These are phyloP conservation scores for Hyaloraphidium curvatum DNA, from an alignment of 192 early-diverging fungal genomes.

Conservation along the genomic window DNA sequence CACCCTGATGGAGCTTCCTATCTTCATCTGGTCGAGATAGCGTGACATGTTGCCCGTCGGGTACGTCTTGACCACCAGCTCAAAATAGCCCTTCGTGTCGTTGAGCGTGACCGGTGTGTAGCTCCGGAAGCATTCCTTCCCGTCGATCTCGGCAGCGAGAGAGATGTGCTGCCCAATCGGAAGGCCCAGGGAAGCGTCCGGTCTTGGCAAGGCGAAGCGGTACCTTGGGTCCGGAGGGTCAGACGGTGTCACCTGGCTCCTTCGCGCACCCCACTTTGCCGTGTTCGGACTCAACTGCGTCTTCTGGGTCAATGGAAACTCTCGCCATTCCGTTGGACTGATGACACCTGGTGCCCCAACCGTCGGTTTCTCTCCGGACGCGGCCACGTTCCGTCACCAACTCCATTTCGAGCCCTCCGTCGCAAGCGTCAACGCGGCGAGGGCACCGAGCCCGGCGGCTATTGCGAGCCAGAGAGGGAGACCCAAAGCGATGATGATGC, in stretches of 20 bases:
- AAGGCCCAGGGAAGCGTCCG: constrained; percentile 52
- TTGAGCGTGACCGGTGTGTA: constrained; percentile 80
- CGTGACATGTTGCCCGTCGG: constrained; percentile 63
- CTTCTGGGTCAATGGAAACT: constrained; percentile 38
- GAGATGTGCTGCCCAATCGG: constrained; percentile 88
- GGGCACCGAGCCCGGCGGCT: no score
- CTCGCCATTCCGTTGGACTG: constrained; percentile 4
- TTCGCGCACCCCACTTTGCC: constrained; percentile 8
- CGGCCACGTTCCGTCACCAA: no score
- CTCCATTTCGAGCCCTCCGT: no score
- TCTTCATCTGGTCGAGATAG: constrained; percentile 36
- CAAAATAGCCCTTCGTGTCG: constrained; percentile 73
- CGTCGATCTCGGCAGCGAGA: constrained; percentile 60
- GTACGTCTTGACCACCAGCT: constrained; percentile 81
- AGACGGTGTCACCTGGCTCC: not conserved
- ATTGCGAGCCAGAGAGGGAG: no score
- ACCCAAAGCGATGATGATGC: no score
- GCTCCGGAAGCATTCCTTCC: constrained; percentile 64
- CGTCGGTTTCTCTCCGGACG: no score
- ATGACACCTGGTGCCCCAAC: no score
- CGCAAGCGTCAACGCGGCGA: no score
- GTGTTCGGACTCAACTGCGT: constrained; percentile 62
- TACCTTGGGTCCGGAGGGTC: constrained; percentile 26
- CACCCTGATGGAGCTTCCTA: constrained; percentile 57
- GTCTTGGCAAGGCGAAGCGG: constrained; percentile 56